Evolutionary conservation across 208 protist genomes (phyloP).

Genomic region (Leishmania arabica): DNA sequence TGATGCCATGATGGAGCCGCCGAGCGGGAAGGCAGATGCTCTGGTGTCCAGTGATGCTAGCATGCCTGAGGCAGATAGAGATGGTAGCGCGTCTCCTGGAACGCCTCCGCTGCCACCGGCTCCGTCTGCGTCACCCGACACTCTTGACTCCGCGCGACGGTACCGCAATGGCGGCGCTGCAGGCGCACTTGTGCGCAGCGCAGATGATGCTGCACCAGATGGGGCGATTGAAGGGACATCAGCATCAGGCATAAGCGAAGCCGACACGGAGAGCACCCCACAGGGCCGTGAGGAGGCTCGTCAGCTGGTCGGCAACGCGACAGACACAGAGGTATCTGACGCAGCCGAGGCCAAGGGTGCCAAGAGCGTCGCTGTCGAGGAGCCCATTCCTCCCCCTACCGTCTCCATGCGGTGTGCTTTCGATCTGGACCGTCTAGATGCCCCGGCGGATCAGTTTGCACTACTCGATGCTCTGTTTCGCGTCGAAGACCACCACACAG

Average conservation of each 20-base stretch:
- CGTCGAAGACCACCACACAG: constrained; percentile 41
- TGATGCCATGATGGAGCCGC: background rate
- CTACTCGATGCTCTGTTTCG: constrained; percentile 44
- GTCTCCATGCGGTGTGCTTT: constrained; percentile 30
- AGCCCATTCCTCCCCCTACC: constrained; percentile 8
- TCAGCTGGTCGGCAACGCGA: background rate
- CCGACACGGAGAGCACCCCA: background rate
- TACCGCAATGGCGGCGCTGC: background rate
- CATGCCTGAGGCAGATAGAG: background rate
- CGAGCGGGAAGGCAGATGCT: background rate
- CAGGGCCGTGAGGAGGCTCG: background rate
- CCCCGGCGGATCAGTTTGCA: background rate
- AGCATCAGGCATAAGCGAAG: background rate
- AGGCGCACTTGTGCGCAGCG: background rate
- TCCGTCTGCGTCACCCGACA: background rate
- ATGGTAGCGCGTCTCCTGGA: background rate
- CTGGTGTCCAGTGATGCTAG: background rate
- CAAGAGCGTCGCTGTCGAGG: background rate
- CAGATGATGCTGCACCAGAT: background rate
- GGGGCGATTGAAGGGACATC: background rate
- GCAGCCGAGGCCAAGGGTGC: background rate
- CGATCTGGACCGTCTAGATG: background rate
- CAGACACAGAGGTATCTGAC: background rate
- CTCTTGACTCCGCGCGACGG: background rate
- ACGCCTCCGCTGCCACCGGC: background rate